phyloP scores from a whole-genome alignment of 2,329 filamentous ascomycete genomes.

The Botryotinia narcissicola region DNA sequence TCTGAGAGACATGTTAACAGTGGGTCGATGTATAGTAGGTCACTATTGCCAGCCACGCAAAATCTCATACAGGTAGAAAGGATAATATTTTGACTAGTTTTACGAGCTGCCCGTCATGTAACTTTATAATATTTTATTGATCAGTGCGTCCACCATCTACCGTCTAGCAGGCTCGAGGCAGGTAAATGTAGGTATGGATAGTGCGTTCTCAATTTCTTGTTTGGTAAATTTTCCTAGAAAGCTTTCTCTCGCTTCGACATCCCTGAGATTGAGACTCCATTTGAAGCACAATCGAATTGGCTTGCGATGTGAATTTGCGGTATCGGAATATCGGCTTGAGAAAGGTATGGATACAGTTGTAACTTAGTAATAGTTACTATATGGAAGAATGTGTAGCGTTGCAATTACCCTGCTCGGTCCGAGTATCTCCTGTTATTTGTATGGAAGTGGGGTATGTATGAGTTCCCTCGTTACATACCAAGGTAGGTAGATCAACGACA shows the following conservation, averaged over 20 bases:
- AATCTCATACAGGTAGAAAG: background rate
- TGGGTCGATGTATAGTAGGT: background rate
- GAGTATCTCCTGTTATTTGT: background rate
- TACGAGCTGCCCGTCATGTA: constrained; percentile 11
- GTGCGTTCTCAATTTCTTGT: background rate
- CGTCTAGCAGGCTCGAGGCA: background rate
- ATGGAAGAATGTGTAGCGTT: background rate
- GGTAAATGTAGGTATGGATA: background rate
- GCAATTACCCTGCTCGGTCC: constrained; percentile 9
- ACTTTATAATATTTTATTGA: constrained; percentile 17
- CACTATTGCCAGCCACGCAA: constrained; percentile 10
- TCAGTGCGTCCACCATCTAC: background rate
- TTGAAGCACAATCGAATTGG: background rate
- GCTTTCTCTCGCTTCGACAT: constrained; percentile 8
- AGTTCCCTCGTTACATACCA: background rate
- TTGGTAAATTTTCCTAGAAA: background rate
- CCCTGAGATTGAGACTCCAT: background rate
- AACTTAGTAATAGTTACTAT: background rate
- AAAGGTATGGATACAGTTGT: background rate
- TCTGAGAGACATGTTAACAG: constrained; percentile 14
- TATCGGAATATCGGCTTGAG: background rate
- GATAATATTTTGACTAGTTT: constrained; percentile 12
- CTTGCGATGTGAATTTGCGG: background rate
- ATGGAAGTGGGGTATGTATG: background rate
- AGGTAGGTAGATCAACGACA: background rate